Percentiles rank a stretch among this genome's conserved stretches.
Conservation (phyloP, 2,329 filamentous ascomycete genomes). For the Botryotinia narcissicola region DNA sequence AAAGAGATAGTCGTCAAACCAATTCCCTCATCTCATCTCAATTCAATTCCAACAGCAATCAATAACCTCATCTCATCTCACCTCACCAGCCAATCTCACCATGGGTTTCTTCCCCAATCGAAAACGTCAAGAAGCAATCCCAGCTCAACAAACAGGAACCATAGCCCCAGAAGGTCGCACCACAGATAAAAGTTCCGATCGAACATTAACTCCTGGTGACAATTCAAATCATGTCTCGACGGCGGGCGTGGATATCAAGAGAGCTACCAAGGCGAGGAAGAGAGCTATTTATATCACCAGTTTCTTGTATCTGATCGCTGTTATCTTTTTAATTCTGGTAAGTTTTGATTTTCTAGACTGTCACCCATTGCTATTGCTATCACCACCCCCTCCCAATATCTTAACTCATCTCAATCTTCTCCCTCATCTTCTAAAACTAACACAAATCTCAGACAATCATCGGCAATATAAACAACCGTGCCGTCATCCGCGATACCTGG, state of each 20-base stretch:
- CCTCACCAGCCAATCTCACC: conserved; percentile 33
- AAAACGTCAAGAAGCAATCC: conserved; percentile 21
- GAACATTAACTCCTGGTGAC: conserved; percentile 30
- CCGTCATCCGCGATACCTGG: conserved; percentile 67
- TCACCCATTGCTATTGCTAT: not conserved
- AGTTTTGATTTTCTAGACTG: conserved; percentile 19
- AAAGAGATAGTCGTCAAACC: not conserved
- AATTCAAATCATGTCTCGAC: conserved; percentile 20
- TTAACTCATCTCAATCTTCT: not conserved
- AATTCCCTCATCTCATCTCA: not conserved
- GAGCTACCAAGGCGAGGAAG: conserved; percentile 52
- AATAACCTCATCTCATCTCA: conserved; percentile 25
- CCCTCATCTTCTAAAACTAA: not conserved
- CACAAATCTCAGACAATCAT: conserved; percentile 53
- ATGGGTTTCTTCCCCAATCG: conserved; percentile 33
- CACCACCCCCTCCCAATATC: not conserved
- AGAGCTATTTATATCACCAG: conserved; percentile 59
- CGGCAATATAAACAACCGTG: conserved; percentile 65
- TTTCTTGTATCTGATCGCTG: conserved; percentile 68
- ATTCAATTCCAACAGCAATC: not conserved
- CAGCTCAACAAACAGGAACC: conserved; percentile 23
- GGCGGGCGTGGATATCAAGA: conserved; percentile 42
- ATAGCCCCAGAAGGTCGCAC: conserved; percentile 14
- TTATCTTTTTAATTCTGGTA: conserved; percentile 78
- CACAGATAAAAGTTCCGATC: conserved; percentile 25